phyloP scores from a whole-genome alignment of 345 rosid species.

The Arabidopsis arenosa region DNA sequence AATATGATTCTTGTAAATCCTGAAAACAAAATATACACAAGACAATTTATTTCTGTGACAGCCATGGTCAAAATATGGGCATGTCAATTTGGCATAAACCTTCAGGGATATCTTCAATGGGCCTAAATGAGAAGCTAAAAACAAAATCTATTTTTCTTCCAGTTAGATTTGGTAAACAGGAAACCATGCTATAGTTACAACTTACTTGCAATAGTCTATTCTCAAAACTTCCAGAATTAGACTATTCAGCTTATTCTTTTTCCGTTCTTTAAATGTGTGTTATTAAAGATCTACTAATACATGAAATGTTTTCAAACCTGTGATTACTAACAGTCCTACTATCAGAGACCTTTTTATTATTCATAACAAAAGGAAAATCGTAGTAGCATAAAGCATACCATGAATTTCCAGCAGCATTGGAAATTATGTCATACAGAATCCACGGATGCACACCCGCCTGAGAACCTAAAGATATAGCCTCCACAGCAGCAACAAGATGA shows the following conservation, averaged over 20 bases:
- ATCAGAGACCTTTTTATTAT: background rate
- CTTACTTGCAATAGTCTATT: constrained; percentile 21
- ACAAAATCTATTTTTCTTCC: background rate
- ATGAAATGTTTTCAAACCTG: constrained; percentile 15
- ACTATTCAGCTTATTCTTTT: background rate
- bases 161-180: constrained; percentile 4
- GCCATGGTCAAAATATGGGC: constrained; percentile 6
- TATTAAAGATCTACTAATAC: constrained; percentile 15
- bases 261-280: background rate
- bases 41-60: constrained; percentile 6
- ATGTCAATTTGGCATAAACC: constrained; percentile 15
- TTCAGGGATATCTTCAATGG: background rate
- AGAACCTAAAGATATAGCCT: constrained; percentile 81
- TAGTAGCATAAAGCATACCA: constrained; percentile 58
- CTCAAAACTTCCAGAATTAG: constrained; percentile 4
- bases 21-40: constrained; percentile 43
- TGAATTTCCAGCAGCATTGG: constrained; percentile 99
- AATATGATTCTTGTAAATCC: constrained; percentile 79
- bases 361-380: constrained; percentile 6
- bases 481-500: constrained; percentile 87
- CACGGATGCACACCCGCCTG: constrained; percentile 84
- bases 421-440: constrained; percentile 90
- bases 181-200: constrained; percentile 10
- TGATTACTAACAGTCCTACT: constrained; percentile 2
- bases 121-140: background rate